phyloP scores from a whole-genome alignment of 495 filamentous ascomycete species.

The Podospora fimiseda region DNA sequence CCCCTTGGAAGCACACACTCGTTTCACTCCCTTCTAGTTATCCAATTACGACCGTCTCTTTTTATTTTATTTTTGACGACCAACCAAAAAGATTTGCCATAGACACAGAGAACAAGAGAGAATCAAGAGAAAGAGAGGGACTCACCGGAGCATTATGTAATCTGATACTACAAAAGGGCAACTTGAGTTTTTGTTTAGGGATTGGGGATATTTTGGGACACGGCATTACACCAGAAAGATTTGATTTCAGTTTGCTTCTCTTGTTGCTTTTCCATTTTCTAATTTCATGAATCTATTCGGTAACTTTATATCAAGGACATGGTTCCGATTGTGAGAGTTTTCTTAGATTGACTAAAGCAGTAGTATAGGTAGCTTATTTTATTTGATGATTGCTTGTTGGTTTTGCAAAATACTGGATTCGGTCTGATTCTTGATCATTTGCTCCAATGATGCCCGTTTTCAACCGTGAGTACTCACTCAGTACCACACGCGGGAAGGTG shows the following conservation, averaged over 20 bases:
- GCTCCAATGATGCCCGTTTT: too few relatives aligned
- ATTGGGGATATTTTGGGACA: conserved; percentile 12
- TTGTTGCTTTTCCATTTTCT: conserved; percentile 18
- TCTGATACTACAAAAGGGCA: conserved; percentile 33
- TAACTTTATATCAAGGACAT: neutral
- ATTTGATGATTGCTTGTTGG: neutral
- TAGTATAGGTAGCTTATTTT: too few relatives aligned
- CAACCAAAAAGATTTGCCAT: conserved; percentile 34
- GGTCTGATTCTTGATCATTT: too few relatives aligned
- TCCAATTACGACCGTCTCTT: neutral
- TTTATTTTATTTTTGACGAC: conserved; percentile 24
- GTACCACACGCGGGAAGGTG: too few relatives aligned
- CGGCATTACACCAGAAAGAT: conserved; percentile 21
- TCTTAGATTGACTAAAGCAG: too few relatives aligned
- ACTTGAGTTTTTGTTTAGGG: conserved; percentile 18
- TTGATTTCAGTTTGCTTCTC: conserved; percentile 6
- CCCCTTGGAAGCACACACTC: neutral
- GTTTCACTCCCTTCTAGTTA: neutral
- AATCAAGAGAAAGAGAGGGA: neutral
- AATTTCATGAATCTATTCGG: conserved; percentile 2
- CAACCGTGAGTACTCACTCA: too few relatives aligned
- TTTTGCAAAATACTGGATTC: neutral
- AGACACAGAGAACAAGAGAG: conserved; percentile 23
- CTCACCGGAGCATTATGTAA: conserved; percentile 37
- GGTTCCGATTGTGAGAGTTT: too few relatives aligned